Conservation (phyloP, 805 yeast genomes). For the Starmerella asiatica region DNA sequence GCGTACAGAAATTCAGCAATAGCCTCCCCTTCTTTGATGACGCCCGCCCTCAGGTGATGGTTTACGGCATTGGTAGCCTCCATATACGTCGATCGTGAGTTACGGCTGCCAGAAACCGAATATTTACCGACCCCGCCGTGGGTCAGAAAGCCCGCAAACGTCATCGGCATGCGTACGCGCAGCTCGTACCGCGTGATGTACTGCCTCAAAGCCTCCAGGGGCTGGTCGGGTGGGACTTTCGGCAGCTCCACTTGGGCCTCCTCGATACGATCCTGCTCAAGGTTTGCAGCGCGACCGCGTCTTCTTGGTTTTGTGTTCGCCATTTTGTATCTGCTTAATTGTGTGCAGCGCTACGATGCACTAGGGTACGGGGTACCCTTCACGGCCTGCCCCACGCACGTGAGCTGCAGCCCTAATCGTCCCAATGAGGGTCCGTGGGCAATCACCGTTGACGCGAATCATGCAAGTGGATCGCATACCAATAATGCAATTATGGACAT, state of each 20-base stretch:
- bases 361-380: too few species aligned
- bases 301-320: conserved; percentile 13
- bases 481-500: too few species aligned
- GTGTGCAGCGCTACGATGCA: too few species aligned
- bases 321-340: conserved; percentile 5
- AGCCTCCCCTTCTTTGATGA: conserved; percentile 68
- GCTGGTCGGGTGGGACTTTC: conserved; percentile 29
- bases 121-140: conserved; percentile 62
- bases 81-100: conserved; percentile 38
- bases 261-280: conserved; percentile 1
- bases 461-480: too few species aligned
- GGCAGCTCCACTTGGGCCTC: too few species aligned
- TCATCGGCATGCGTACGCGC: conserved; percentile 44
- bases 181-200: conserved; percentile 52
- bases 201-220: conserved; percentile 49
- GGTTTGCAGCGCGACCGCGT: conserved; percentile 7
- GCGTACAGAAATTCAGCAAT: conserved; percentile 81
- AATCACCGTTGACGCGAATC: too few species aligned
- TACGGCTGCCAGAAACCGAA: conserved; percentile 35
- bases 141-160: conserved; percentile 56
- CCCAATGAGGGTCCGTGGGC: too few species aligned
- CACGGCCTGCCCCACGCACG: too few species aligned
- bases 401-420: too few species aligned
- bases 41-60: conserved; percentile 49
- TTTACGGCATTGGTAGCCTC: conserved; percentile 50